Evolutionary conservation across 2,329 filamentous ascomycete genomes (phyloP).

Genomic region (Periglandula ipomoeae): DNA sequence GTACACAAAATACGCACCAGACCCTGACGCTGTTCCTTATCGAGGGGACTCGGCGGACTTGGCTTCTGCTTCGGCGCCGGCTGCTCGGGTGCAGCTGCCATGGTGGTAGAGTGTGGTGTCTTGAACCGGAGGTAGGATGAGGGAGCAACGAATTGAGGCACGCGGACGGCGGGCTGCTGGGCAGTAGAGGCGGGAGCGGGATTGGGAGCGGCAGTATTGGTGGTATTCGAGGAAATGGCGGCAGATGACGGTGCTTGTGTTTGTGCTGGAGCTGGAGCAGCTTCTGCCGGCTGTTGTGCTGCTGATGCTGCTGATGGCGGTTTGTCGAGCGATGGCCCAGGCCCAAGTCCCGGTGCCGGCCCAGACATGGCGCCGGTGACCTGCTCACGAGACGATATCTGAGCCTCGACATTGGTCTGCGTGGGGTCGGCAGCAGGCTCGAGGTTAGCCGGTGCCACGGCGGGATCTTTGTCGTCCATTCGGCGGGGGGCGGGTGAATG

Average conservation of each 20-base stretch:
- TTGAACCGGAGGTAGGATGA: conserved; percentile 46
- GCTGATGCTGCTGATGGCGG: conserved; percentile 1
- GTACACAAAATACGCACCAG: conserved; percentile 39
- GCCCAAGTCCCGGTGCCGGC: conserved; percentile 1
- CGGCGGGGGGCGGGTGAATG: background rate
- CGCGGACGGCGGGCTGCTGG: conserved; percentile 15
- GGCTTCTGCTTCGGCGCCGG: conserved; percentile 12
- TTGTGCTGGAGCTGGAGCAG: background rate
- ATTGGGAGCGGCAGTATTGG: no score
- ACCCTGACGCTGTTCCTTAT: conserved; percentile 70
- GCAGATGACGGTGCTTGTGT: background rate
- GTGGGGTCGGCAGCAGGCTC: conserved; percentile 10
- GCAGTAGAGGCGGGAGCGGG: conserved; percentile 4
- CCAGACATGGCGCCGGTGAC: conserved; percentile 8
- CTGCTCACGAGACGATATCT: conserved; percentile 11
- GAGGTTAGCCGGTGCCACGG: conserved; percentile 8
- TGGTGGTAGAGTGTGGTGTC: conserved; percentile 24
- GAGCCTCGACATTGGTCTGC: conserved; percentile 11
- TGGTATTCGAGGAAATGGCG: background rate
- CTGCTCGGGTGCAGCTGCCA: conserved; percentile 17
- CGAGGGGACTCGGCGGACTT: conserved; percentile 46
- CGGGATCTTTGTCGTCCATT: conserved; percentile 11
- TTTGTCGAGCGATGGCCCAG: conserved; percentile 5
- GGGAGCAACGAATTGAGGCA: conserved; percentile 50
- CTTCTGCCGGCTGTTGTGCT: conserved; percentile 1